Conservation (phyloP, 2,329 filamentous ascomycete genomes). For the Cladophialophora yegresii region DNA sequence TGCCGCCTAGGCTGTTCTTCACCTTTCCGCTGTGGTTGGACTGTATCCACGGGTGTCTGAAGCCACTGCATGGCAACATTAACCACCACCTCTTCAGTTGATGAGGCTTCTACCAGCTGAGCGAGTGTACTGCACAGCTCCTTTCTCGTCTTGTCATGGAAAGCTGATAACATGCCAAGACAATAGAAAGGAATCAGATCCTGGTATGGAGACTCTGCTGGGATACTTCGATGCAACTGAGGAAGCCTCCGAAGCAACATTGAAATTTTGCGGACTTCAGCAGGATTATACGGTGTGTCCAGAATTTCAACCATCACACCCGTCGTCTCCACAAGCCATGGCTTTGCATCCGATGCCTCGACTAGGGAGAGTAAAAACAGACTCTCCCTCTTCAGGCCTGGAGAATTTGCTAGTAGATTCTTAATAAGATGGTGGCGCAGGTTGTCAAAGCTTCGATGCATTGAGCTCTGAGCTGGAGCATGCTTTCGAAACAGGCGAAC, state of each 20-base stretch:
- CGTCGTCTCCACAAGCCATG: slow-evolving; percentile 52
- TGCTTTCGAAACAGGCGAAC: slow-evolving; percentile 17
- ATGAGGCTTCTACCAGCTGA: slow-evolving; percentile 68
- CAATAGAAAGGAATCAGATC: slow-evolving; percentile 77
- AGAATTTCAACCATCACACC: slow-evolving; percentile 75
- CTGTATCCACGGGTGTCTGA: slow-evolving; percentile 33
- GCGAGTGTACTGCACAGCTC: slow-evolving; percentile 76
- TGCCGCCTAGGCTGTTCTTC: background rate
- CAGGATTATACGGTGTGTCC: slow-evolving; percentile 72
- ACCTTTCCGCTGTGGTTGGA: background rate
- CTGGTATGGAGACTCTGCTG: slow-evolving; percentile 65
- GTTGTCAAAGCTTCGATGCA: slow-evolving; percentile 63
- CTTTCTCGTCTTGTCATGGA: slow-evolving; percentile 83
- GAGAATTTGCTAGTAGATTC: slow-evolving; percentile 74
- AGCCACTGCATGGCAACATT: slow-evolving; percentile 79
- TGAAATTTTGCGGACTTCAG: slow-evolving; percentile 73
- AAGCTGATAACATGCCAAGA: slow-evolving; percentile 86
- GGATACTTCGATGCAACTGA: slow-evolving; percentile 61
- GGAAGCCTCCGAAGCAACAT: slow-evolving; percentile 84
- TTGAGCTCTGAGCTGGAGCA: slow-evolving; percentile 53
- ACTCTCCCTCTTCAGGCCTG: slow-evolving; percentile 71
- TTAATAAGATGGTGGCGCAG: slow-evolving; percentile 59
- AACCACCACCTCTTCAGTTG: slow-evolving; percentile 72
- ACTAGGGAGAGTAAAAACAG: slow-evolving; percentile 70
- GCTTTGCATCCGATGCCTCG: slow-evolving; percentile 51